Evolutionary conservation across 345 rosid genomes (phyloP).

Genomic region (Diplotaxis tenuifolia): DNA sequence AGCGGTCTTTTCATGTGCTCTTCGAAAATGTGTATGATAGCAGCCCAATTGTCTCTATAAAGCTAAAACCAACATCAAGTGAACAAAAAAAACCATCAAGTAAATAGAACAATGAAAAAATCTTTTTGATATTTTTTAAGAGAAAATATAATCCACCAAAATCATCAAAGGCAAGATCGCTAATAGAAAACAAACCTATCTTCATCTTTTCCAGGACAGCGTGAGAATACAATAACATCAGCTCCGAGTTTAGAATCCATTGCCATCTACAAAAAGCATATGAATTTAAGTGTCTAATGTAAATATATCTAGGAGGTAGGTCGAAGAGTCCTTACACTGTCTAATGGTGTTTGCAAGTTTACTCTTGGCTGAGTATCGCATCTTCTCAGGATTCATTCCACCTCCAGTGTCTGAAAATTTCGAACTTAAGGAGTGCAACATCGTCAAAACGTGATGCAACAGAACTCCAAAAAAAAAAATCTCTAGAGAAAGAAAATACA

Average conservation of each 20-base stretch:
- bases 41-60: slow-evolving; percentile 87
- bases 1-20: slow-evolving; percentile 88
- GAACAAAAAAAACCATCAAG: no score
- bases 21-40: slow-evolving; percentile 83
- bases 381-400: slow-evolving; percentile 97
- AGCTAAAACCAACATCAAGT: slow-evolving; percentile 54
- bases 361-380: no score
- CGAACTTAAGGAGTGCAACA: neutral
- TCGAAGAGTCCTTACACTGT: slow-evolving; percentile 53
- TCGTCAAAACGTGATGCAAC: neutral
- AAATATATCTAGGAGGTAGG: neutral
- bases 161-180: neutral
- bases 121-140: neutral
- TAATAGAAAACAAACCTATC: slow-evolving; percentile 13
- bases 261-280: slow-evolving; percentile 59
- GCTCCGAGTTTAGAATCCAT: slow-evolving; percentile 92
- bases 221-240: no score
- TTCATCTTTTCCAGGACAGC: no score
- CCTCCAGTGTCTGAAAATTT: slow-evolving; percentile 76
- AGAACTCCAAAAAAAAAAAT: no score
- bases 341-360: no score
- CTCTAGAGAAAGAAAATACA: neutral
- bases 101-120: slow-evolving; percentile 5
- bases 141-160: neutral
- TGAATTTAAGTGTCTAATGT: neutral